Evolutionary conservation across 176 grass and related monocot species (phyloP), one percentile per base, ranked within the genome.

Genomic region (Chloris gayana): DNA sequence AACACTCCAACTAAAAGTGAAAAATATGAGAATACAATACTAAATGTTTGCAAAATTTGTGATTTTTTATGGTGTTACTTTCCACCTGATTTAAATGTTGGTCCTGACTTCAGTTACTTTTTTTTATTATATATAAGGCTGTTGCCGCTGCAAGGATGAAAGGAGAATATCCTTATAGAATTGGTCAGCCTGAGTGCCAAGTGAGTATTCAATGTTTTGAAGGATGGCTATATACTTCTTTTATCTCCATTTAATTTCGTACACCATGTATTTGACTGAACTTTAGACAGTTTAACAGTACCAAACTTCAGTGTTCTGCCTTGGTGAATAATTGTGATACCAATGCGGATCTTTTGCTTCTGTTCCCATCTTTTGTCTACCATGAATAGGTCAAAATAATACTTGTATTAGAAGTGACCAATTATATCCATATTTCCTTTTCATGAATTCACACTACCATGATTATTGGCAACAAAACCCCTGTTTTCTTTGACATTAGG

Each of bases 101-200:
- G 41, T 44, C 41, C 41, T 44, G 41, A 44, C 41, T 44, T 44
- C 11, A 44, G 41, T 44, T 44, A 44, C 41, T 44, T 44, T 49
- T 29, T 0, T 51, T 71, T 31, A 18, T 82, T 45, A 11, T 25
- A 33, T 86, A 27, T 76, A 51, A 94, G 80, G 86, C 46, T 77
- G 72, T 87, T 67, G 86, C 86, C 67, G 75, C 86, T 81, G 89
- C 89, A 84, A 94, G 84, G 61, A 88, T 94, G 64, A 94, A 91
- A 57, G 86, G 92, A 74, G 92, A 89, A 37, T 94, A 87, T 80
- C 92, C 92, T 45, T 80, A 85, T 56, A 86, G 83, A 70, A 56
- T 71, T 81, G 77, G 92, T n/a, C 84, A 94, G 79, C 89, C 89
- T 30, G 89, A 94, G 71, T 94, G 89, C 80, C 89, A 91, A 87